These are phyloP conservation scores for Fusarium gaditjirri DNA, from an alignment of 2,329 filamentous ascomycete species.

Conservation along the genomic window DNA sequence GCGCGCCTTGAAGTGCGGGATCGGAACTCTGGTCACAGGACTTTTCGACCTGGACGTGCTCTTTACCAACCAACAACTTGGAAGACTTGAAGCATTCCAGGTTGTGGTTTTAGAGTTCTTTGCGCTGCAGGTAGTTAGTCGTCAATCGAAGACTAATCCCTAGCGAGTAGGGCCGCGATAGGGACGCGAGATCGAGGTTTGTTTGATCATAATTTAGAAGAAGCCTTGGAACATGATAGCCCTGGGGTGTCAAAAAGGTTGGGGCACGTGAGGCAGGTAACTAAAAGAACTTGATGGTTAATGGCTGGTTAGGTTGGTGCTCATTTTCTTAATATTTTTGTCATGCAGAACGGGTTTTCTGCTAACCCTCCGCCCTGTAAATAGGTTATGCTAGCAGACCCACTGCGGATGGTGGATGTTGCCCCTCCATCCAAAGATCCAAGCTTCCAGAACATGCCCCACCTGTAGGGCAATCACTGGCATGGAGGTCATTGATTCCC, in stretches of 20 bases:
- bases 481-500: neutral
- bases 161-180: neutral
- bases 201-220: neutral
- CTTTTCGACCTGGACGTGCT: neutral
- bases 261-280: too few species aligned
- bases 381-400: neutral
- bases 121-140: neutral
- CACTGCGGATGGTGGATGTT: neutral
- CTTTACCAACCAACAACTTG: neutral
- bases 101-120: neutral
- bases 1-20: neutral
- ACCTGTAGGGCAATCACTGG: constrained; percentile 1
- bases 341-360: neutral
- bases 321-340: neutral
- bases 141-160: constrained; percentile 1
- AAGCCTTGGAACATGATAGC: neutral
- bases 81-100: neutral
- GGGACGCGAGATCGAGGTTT: neutral
- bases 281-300: neutral
- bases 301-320: too few species aligned
- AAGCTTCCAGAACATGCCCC: constrained; percentile 9
- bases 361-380: neutral
- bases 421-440: neutral
- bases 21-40: neutral
- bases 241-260: neutral